A percentile compares a stretch with the other conserved stretches of the same genome.
These are phyloP conservation scores for Aurinia saxatilis DNA, from an alignment of 345 rosid genomes.

Conservation along the genomic window DNA sequence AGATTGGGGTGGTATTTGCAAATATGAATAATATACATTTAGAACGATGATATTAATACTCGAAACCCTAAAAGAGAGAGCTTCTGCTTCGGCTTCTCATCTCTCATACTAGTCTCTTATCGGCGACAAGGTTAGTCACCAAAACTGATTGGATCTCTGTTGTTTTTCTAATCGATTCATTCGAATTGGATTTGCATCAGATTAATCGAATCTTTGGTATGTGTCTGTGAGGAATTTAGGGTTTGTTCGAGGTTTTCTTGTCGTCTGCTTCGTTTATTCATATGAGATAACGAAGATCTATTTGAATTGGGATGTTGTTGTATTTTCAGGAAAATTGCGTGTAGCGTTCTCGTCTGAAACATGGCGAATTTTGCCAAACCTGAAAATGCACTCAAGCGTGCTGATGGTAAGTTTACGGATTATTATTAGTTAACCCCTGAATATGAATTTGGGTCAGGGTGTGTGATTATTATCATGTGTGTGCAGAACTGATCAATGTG, in stretches of 20 bases:
- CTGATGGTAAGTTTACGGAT: constrained; percentile 57
- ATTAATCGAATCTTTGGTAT: constrained; percentile 11
- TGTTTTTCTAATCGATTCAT: neutral
- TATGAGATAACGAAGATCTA: neutral
- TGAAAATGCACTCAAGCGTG: constrained; percentile 87
- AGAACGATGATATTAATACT: constrained; percentile 19
- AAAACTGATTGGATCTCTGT: constrained; percentile 11
- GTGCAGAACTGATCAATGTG: constrained; percentile 84
- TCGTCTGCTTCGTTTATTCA: neutral
- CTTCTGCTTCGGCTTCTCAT: neutral
- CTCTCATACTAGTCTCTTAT: constrained; percentile 6
- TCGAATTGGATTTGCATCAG: constrained; percentile 5
- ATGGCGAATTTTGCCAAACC: constrained; percentile 84
- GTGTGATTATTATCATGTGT: neutral
- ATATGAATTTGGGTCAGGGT: neutral
- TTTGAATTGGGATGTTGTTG: neutral
- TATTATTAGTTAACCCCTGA: neutral
- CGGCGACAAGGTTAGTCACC: constrained; percentile 26
- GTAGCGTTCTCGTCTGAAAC: constrained; percentile 16
- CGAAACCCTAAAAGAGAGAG: constrained; percentile 26
- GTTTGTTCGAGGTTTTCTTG: constrained; percentile 4
- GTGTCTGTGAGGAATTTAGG: constrained; percentile 3
- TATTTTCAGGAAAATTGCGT: constrained; percentile 14
- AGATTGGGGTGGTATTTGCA: neutral
- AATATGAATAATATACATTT: constrained; percentile 8